phyloP scores from a whole-genome alignment of 2,329 filamentous ascomycete genomes.

The Teratosphaeriaceae sp. region DNA sequence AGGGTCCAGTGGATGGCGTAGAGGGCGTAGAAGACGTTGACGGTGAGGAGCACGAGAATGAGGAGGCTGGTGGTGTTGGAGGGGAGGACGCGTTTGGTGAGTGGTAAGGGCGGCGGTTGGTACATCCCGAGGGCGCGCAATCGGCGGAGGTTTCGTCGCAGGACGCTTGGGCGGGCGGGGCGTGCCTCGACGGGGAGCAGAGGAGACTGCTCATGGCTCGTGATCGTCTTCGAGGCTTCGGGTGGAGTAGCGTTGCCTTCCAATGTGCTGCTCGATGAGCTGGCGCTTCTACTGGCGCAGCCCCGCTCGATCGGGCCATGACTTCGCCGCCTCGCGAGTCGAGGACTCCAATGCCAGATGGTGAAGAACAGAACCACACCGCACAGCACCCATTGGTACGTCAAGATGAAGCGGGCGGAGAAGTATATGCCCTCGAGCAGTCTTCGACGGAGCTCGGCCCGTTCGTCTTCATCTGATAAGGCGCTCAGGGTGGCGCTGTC shows the following conservation, averaged over 20 bases:
- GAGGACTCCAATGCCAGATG: constrained; percentile 31
- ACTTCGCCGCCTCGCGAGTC: constrained; percentile 13
- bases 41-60: constrained; percentile 43
- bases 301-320: neutral
- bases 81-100: constrained; percentile 51
- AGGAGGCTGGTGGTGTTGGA: constrained; percentile 51
- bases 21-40: constrained; percentile 55
- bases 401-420: constrained; percentile 31
- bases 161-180: neutral
- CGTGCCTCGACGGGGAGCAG: constrained; percentile 21
- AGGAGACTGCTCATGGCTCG: constrained; percentile 25
- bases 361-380: constrained; percentile 32
- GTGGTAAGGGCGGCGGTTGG: constrained; percentile 51
- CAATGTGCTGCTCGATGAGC: constrained; percentile 35
- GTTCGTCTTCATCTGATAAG: neutral
- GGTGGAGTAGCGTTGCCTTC: constrained; percentile 31
- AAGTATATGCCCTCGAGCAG: constrained; percentile 17
- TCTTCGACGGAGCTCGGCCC: constrained; percentile 1
- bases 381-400: constrained; percentile 35
- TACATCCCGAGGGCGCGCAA: constrained; percentile 40
- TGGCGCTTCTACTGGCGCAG: constrained; percentile 19
- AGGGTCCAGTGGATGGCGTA: constrained; percentile 37
- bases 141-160: constrained; percentile 5
- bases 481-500: neutral
- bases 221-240: constrained; percentile 10